Conservation (phyloP, 352 stramenopile genomes). For the Globisporangium carolinianum region DNA sequence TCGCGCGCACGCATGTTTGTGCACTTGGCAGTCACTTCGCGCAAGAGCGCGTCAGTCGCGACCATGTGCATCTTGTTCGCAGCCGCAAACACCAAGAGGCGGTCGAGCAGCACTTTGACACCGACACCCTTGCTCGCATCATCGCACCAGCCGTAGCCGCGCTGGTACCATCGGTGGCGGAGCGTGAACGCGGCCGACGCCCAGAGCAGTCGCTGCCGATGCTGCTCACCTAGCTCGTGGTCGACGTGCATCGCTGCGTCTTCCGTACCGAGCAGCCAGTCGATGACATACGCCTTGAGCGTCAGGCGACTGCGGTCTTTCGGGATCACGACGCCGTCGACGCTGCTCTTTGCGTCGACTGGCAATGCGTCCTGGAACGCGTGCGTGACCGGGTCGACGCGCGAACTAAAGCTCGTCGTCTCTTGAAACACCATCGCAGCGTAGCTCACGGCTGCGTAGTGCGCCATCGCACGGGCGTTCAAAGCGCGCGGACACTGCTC, state of each 20-base stretch:
- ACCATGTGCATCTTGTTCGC: conserved; percentile 80
- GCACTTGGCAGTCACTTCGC: conserved; percentile 61
- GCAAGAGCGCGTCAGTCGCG: conserved; percentile 44
- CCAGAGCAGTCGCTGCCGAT: conserved; percentile 48
- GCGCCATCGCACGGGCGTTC: conserved; percentile 57
- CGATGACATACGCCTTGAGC: conserved; percentile 38
- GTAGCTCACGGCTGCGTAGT: conserved; percentile 59
- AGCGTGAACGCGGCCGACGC: conserved; percentile 50
- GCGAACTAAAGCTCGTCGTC: conserved; percentile 40
- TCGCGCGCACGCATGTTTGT: conserved; percentile 40
- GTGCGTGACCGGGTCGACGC: conserved; percentile 29
- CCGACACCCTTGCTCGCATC: conserved; percentile 43
- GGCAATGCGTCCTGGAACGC: conserved; percentile 38
- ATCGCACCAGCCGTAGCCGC: conserved; percentile 62
- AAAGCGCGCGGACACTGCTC: conserved; percentile 31
- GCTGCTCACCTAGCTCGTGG: conserved; percentile 34
- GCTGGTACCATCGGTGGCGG: conserved; percentile 57
- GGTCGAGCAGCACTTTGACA: conserved; percentile 50
- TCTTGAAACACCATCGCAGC: conserved; percentile 56
- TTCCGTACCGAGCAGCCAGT: conserved; percentile 60
- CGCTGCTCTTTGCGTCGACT: conserved; percentile 28
- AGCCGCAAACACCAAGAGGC: conserved; percentile 47
- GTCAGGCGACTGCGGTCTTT: conserved; percentile 35
- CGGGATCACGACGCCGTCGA: conserved; percentile 35
- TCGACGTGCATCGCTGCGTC: conserved; percentile 38